phyloP scores from a whole-genome alignment of 768 basidiomycete species.

The Mycena polygramma region DNA sequence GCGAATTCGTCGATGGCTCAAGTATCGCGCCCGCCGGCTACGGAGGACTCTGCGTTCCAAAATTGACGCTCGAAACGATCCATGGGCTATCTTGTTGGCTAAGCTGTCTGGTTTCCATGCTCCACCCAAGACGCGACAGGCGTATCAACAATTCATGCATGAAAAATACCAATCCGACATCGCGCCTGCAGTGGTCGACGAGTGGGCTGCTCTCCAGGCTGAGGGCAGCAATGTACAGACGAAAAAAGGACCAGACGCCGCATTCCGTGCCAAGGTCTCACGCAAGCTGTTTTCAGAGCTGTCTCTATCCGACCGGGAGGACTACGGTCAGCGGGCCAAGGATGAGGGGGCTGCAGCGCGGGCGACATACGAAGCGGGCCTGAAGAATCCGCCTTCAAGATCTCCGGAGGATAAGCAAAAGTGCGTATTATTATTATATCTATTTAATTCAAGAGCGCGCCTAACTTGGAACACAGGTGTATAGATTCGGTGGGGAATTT shows the following conservation, averaged over 20 bases:
- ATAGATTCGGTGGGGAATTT: conserved; percentile 18
- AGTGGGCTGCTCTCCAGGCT: not conserved
- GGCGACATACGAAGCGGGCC: not conserved
- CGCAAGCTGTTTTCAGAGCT: not conserved
- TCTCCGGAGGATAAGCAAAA: not conserved
- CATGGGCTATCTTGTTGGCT: not conserved
- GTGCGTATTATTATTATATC: not conserved
- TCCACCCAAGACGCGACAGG: not conserved
- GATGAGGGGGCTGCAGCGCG: not conserved
- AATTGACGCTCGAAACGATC: not conserved
- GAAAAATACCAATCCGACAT: not conserved
- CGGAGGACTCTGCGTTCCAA: not conserved
- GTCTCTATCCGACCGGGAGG: not conserved
- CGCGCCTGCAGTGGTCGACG: not conserved
- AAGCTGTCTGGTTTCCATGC: not conserved
- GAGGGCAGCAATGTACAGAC: not conserved
- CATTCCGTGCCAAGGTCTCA: not conserved
- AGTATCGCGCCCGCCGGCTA: not conserved
- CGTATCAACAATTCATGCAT: conserved; percentile 5
- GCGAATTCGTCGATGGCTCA: conserved; percentile 1
- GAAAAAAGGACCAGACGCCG: not conserved
- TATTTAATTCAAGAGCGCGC: too few species aligned
- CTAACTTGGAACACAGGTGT: not conserved
- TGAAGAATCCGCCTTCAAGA: not conserved
- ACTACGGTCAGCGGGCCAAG: not conserved